Evolutionary conservation across 73 alveolate genomes (phyloP).

Genomic region (Symbiodinium natans): DNA sequence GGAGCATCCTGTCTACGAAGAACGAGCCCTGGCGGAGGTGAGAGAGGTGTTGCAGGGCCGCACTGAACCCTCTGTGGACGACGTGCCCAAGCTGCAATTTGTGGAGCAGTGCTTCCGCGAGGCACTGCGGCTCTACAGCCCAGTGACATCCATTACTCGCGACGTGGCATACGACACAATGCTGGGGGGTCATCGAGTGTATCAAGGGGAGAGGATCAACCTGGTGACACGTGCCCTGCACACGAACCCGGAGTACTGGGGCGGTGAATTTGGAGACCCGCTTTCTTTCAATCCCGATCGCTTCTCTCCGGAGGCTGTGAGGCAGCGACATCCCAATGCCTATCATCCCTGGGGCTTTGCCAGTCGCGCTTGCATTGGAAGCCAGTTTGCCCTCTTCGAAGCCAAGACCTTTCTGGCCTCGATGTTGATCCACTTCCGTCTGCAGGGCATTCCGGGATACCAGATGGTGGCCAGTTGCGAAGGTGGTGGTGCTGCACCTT

Average conservation of each 20-base stretch:
- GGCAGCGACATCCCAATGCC: slow-evolving; percentile 66
- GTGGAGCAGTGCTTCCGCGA: slow-evolving; percentile 75
- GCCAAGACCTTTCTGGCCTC: slow-evolving; percentile 71
- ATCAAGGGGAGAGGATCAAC: slow-evolving; percentile 79
- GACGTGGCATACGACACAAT: slow-evolving; percentile 56
- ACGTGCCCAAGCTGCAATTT: slow-evolving; percentile 59
- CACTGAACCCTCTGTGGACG: slow-evolving; percentile 26
- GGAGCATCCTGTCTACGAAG: slow-evolving; percentile 33
- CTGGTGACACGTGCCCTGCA: slow-evolving; percentile 72
- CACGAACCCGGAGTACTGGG: slow-evolving; percentile 83
- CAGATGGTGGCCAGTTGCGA: slow-evolving; percentile 41
- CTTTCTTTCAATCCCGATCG: slow-evolving; percentile 58
- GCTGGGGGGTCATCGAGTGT: slow-evolving; percentile 64
- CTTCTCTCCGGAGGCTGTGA: slow-evolving; percentile 49
- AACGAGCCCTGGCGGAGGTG: slow-evolving; percentile 56
- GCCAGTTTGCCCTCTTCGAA: slow-evolving; percentile 72
- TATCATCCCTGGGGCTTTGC: slow-evolving; percentile 57
- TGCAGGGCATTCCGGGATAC: slow-evolving; percentile 57
- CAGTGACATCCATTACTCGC: slow-evolving; percentile 59
- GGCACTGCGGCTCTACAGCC: slow-evolving; percentile 68
- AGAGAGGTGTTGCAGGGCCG: slow-evolving; percentile 64
- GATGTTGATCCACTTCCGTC: slow-evolving; percentile 60
- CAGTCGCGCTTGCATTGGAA: slow-evolving; percentile 52
- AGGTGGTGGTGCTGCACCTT: slow-evolving; percentile 58
- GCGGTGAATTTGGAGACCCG: slow-evolving; percentile 72